Evolutionary conservation across 148 eudicot genomes (phyloP), one percentile per base, ranked within the genome.

Genomic region (Amaranthus cruentus): DNA sequence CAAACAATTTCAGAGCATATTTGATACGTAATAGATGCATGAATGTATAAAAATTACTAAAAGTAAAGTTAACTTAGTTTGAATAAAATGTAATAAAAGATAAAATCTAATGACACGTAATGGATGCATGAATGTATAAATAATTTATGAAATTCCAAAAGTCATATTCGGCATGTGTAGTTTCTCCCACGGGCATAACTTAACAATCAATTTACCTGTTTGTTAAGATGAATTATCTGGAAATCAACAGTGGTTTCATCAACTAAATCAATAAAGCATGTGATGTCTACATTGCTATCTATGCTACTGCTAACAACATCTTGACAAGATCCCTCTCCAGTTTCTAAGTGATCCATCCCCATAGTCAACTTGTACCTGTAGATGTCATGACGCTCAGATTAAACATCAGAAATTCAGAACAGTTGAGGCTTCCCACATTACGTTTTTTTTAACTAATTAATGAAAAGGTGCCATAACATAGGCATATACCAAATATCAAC

Each of bases 171-270:
- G 38, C 38, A 28, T 0, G 38, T 28, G 38, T 28, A 28, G 38
- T 28, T 2, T 28, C 38, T 1, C 1, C 38, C 28, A 6, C 53
- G 46, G 58, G 44, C 62, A 42, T 38, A 62, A 7, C 43, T 52
- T 53, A 9, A 68, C 38, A 51, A 73, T 11, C 47, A 13, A 12
- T 21, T 60, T 56, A 83, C 85, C 85, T 83, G 85, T 73, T 80
- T 83, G 12, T 57, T 47, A 46, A 83, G 80, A 15, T 73, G 76
- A 46, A 80, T 73, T 28, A 83, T 83, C 80, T 83, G 85, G 74
- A 83, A 79, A 72, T 83, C 68, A 44, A 83, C 61, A 11, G 83
- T 66, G 28, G 74, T 57, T 47, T 74, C 82, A 43, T 83, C 79
- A 53, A 74, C 21, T n/a, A 66, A 53, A 50, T 83, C 81, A 0